Evolutionary conservation across 176 grass and related monocot genomes (phyloP).

Genomic region (Musa acuminata): DNA sequence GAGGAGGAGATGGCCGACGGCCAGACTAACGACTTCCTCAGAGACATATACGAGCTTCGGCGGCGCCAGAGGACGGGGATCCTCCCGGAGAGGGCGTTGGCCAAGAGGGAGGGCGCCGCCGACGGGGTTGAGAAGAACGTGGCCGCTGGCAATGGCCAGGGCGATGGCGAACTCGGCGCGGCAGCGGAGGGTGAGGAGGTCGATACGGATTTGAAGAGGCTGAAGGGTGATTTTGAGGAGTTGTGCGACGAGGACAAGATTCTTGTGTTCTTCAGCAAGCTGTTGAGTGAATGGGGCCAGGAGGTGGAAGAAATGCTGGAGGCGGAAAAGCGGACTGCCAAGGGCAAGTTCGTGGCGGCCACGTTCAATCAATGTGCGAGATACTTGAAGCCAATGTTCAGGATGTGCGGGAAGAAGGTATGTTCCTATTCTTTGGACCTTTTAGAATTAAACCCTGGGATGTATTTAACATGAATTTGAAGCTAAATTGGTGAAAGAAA

Average conservation of each 20-base stretch:
- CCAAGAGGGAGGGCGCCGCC: constrained; percentile 23
- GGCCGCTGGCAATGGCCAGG: constrained; percentile 13
- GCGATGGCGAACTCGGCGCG: constrained; percentile 25
- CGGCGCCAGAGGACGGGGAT: constrained; percentile 61
- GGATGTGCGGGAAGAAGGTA: constrained; percentile 94
- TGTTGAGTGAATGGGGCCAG: constrained; percentile 86
- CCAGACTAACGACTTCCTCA: constrained; percentile 90
- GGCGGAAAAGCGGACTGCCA: constrained; percentile 62
- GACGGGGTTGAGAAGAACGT: constrained; percentile 27
- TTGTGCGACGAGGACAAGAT: constrained; percentile 83
- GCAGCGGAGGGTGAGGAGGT: constrained; percentile 35
- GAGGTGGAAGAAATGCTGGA: constrained; percentile 75
- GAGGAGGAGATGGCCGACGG: constrained; percentile 81
- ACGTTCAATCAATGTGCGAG: constrained; percentile 86
- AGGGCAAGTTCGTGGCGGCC: constrained; percentile 79
- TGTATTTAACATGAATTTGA: background rate
- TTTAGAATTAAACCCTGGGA: background rate
- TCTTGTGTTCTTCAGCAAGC: constrained; percentile 75
- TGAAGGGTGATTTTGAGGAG: constrained; percentile 72
- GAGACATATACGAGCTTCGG: constrained; percentile 75
- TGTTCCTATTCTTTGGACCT: background rate
- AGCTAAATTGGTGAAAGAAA: background rate
- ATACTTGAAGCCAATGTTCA: constrained; percentile 75
- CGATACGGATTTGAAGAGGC: constrained; percentile 48
- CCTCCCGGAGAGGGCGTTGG: constrained; percentile 37